Conservation (phyloP, 208 protist species). For the Leishmania turanica region DNA sequence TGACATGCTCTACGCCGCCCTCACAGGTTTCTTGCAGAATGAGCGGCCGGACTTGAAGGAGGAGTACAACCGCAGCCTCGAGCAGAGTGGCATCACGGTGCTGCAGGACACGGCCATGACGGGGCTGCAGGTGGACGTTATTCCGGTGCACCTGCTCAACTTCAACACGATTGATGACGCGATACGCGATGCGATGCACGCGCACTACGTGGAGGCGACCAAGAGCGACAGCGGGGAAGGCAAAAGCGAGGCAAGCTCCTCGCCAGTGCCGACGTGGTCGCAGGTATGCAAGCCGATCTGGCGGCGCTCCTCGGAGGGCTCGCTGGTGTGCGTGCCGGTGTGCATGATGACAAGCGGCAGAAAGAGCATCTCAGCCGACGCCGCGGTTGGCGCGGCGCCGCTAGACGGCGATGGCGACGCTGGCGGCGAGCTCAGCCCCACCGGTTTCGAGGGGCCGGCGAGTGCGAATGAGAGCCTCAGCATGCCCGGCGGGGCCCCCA, state of each 20-base stretch:
- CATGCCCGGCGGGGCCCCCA: neutral
- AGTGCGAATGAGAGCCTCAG: neutral
- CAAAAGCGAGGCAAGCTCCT: constrained; percentile 15
- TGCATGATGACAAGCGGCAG: constrained; percentile 20
- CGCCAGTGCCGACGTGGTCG: constrained; percentile 24
- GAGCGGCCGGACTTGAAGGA: constrained; percentile 69
- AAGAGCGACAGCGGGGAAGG: neutral
- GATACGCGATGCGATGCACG: constrained; percentile 44
- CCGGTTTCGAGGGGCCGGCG: neutral
- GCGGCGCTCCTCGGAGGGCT: constrained; percentile 9
- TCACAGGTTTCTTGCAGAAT: constrained; percentile 57
- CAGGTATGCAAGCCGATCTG: constrained; percentile 42
- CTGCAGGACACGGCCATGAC: constrained; percentile 88
- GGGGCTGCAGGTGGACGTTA: constrained; percentile 84
- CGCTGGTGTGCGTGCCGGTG: constrained; percentile 1
- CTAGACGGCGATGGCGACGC: neutral
- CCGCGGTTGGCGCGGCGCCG: neutral
- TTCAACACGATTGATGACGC: constrained; percentile 68
- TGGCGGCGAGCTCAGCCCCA: neutral
- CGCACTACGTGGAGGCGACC: constrained; percentile 17
- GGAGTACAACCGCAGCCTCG: constrained; percentile 64
- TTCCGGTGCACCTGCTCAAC: constrained; percentile 69
- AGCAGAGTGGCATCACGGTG: constrained; percentile 73
- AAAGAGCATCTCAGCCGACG: constrained; percentile 11
- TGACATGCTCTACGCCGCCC: constrained; percentile 76